A percentile compares a stretch with the other conserved stretches of the same genome.
Conservation (phyloP, 179 eudicot species). For the Sideroxylon spinosum region DNA sequence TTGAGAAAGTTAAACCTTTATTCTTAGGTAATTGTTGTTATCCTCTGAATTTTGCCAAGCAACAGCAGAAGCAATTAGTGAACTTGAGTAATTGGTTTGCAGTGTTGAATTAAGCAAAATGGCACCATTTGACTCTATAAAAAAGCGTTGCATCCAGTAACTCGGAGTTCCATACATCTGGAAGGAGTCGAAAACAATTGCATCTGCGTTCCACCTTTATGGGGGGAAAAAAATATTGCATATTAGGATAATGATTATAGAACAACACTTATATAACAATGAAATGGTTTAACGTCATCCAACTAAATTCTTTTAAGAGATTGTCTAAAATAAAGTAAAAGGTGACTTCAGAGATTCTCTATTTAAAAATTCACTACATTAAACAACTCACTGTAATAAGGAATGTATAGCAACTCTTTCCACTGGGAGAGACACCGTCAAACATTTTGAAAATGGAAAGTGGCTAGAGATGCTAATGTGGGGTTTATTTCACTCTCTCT, state of each 20-base stretch:
- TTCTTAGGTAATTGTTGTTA: slow-evolving; percentile 48
- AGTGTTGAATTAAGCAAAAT: slow-evolving; percentile 57
- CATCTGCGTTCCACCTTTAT: slow-evolving; percentile 85
- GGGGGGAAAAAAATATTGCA: background rate
- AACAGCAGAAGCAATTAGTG: slow-evolving; percentile 75
- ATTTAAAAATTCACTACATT: no score
- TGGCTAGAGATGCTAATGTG: no score
- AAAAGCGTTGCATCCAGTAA: slow-evolving; percentile 89
- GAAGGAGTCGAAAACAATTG: slow-evolving; percentile 76
- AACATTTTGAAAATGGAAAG: no score
- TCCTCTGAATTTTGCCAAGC: slow-evolving; percentile 50
- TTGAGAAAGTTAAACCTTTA: slow-evolving; percentile 48
- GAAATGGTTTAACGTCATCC: background rate
- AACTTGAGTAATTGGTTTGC: slow-evolving; percentile 37
- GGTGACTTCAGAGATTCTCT: no score
- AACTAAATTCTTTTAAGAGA: no score
- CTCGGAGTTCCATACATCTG: slow-evolving; percentile 85
- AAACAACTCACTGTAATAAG: no score
- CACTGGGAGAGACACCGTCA: no score
- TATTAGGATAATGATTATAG: background rate
- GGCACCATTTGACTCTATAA: slow-evolving; percentile 77
- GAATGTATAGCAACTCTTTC: no score
- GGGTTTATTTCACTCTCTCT: no score
- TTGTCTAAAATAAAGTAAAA: no score
- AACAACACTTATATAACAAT: background rate